phyloP scores from a whole-genome alignment of 306 rosid species.

The Ammopiptanthus mongolicus region DNA sequence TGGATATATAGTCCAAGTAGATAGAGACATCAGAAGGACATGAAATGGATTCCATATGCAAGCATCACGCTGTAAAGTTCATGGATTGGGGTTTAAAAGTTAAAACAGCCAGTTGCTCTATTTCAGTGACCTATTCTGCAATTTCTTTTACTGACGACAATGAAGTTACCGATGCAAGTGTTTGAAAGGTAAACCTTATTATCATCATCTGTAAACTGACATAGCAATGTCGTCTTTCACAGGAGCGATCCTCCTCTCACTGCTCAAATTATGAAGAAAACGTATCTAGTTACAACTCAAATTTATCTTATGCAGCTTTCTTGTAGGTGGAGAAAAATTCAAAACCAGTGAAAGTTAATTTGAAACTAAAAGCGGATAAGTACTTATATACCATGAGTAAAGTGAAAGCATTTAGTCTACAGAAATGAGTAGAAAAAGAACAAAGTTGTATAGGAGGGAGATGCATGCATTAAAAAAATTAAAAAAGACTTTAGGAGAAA shows the following conservation, averaged over 20 bases:
- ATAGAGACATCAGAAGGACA: background rate
- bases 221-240: background rate
- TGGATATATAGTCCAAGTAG: background rate
- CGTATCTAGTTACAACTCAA: background rate
- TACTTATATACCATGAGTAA: background rate
- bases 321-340: background rate
- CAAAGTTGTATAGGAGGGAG: too few relatives aligned
- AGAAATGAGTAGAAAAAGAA: too few relatives aligned
- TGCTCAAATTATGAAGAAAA: background rate
- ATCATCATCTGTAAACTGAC: background rate
- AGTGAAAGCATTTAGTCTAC: background rate
- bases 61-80: background rate
- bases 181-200: too few relatives aligned
- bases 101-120: too few relatives aligned
- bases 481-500: background rate
- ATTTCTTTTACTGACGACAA: background rate
- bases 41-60: background rate
- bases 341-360: background rate
- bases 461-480: background rate
- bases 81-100: too few relatives aligned
- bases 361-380: too few relatives aligned
- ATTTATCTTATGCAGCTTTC: background rate
- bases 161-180: background rate
- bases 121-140: background rate
- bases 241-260: background rate